A percentile compares a stretch with the other conserved stretches of the same genome.
These are phyloP conservation scores for Mycena galopus DNA, from an alignment of 768 basidiomycete genomes.

Conservation along the genomic window DNA sequence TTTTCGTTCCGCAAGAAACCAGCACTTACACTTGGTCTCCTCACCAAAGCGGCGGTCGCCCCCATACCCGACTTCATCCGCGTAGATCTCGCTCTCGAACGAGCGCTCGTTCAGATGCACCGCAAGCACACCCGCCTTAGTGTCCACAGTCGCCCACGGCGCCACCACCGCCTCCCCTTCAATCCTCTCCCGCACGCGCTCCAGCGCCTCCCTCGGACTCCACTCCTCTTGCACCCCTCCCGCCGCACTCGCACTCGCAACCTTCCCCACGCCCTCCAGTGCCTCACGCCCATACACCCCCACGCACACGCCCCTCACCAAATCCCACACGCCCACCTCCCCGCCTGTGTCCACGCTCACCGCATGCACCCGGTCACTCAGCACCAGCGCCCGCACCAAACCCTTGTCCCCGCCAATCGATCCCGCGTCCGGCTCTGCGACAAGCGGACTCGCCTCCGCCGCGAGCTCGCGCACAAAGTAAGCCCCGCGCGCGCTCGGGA, in stretches of 20 bases:
- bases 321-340: constrained; percentile 93
- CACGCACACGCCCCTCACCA: constrained; percentile 81
- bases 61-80: constrained; percentile 87
- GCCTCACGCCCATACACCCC: constrained; percentile 79
- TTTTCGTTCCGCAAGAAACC: background rate
- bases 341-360: constrained; percentile 92
- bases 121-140: constrained; percentile 88
- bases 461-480: constrained; percentile 86
- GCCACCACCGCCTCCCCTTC: constrained; percentile 93
- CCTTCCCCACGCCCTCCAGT: constrained; percentile 62
- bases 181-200: constrained; percentile 89
- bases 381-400: constrained; percentile 81
- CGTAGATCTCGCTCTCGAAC: constrained; percentile 96
- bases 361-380: constrained; percentile 92
- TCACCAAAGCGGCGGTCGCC: constrained; percentile 74
- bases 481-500: constrained; percentile 54
- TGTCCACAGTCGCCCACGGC: constrained; percentile 91
- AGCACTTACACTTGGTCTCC: constrained; percentile 82
- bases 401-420: constrained; percentile 78
- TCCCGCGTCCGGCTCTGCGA: constrained; percentile 70
- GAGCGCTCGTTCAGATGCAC: constrained; percentile 90
- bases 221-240: constrained; percentile 54
- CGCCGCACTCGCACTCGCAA: constrained; percentile 28
- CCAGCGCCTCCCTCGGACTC: constrained; percentile 87
- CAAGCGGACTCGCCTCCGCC: constrained; percentile 75